These are phyloP conservation scores for Pleurotus giganteus DNA, from an alignment of 768 basidiomycete genomes.

Conservation along the genomic window DNA sequence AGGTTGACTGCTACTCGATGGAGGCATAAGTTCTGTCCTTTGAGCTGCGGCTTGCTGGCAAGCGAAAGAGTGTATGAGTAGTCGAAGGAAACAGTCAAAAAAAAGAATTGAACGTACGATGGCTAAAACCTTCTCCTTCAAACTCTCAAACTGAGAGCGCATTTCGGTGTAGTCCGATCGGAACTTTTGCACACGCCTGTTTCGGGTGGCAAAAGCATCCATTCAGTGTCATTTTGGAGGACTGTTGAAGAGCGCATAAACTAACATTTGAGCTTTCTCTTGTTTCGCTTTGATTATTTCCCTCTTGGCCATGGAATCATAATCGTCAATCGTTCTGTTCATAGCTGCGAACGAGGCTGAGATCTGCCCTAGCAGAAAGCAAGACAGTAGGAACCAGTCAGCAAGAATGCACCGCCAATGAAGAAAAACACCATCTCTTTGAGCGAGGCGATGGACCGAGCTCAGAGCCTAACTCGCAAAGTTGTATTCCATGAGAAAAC, in stretches of 20 bases:
- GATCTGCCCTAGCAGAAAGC: constrained; percentile 79
- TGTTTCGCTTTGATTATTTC: constrained; percentile 96
- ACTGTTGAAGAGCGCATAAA: constrained; percentile 10
- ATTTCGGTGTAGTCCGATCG: constrained; percentile 83
- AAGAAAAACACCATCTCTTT: no score
- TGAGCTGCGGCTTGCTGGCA: constrained; percentile 55
- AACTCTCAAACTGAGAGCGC: constrained; percentile 74
- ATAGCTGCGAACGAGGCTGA: constrained; percentile 95
- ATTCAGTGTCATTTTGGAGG: neutral
- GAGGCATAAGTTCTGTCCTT: constrained; percentile 63
- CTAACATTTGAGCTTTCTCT: constrained; percentile 91
- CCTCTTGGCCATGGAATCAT: constrained; percentile 93
- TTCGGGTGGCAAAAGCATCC: neutral
- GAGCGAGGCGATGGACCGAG: no score
- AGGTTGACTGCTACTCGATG: constrained; percentile 15
- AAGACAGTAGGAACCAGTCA: constrained; percentile 11
- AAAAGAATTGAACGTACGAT: constrained; percentile 34
- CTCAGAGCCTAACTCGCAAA: no score
- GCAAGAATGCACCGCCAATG: neutral
- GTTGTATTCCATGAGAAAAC: constrained; percentile 22
- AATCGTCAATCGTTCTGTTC: constrained; percentile 94
- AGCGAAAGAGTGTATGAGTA: neutral
- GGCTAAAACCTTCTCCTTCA: constrained; percentile 59
- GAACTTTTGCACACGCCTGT: constrained; percentile 91
- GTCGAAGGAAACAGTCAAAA: neutral